Evolutionary conservation across 306 rosid species (phyloP).

Genomic region (Ormosia emarginata): DNA sequence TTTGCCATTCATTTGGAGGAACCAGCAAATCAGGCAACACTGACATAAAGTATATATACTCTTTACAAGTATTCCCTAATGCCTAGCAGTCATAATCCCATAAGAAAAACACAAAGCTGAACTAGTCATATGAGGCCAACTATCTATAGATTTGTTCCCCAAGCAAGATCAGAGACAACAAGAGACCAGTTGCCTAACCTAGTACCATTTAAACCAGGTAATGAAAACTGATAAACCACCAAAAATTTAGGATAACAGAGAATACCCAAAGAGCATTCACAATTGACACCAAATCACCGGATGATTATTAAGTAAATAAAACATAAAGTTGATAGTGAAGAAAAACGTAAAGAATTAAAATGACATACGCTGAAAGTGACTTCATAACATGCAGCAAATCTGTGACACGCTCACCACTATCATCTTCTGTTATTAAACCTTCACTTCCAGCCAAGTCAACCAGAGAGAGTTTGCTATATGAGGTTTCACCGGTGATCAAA

Average conservation of each 20-base stretch:
- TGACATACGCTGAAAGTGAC: constrained; percentile 83
- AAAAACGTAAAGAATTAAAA: neutral
- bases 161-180: neutral
- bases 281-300: neutral
- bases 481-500: constrained; percentile 65
- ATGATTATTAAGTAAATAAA: neutral
- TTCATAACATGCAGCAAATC: constrained; percentile 90
- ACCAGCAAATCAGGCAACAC: neutral
- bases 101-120: neutral
- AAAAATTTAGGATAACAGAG: neutral
- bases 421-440: constrained; percentile 72
- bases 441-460: constrained; percentile 92
- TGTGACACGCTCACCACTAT: constrained; percentile 74
- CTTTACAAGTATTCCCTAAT: neutral
- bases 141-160: neutral
- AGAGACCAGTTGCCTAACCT: neutral
- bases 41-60: neutral
- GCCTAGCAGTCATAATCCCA: neutral
- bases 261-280: neutral
- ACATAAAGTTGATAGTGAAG: neutral
- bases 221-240: constrained; percentile 5
- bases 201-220: constrained; percentile 3
- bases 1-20: neutral
- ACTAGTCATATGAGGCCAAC: neutral
- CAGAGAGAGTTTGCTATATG: constrained; percentile 75